Conservation (phyloP, 306 rosid genomes). For the Senna tora region DNA sequence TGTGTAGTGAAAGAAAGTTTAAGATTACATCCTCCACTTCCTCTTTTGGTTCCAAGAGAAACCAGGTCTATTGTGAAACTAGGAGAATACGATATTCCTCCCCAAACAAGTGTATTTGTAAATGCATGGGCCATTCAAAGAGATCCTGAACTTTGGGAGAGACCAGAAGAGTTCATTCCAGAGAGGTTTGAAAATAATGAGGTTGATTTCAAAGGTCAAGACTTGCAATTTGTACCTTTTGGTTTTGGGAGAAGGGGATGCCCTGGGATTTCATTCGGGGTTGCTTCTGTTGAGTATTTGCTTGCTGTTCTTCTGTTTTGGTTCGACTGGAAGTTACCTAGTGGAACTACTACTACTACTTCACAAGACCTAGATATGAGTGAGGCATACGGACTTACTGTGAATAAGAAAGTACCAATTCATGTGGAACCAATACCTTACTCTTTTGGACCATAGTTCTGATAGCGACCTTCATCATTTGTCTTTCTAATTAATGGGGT, state of each 20-base stretch:
- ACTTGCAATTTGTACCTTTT: conserved; percentile 1
- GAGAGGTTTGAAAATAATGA: conserved; percentile 21
- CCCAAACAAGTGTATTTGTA: conserved; percentile 19
- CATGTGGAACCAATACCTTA: conserved; percentile 30
- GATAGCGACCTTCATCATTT: background rate
- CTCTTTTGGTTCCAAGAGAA: conserved; percentile 44
- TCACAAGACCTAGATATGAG: conserved; percentile 38
- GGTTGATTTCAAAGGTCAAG: conserved; percentile 22
- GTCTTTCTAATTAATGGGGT: background rate
- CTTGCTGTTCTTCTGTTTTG: conserved; percentile 34
- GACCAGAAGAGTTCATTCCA: conserved; percentile 21
- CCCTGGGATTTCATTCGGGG: conserved; percentile 33
- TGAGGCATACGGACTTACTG: conserved; percentile 30
- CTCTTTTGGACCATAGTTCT: background rate
- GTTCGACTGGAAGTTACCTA: conserved; percentile 49
- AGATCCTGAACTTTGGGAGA: conserved; percentile 25
- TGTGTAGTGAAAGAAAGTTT: conserved; percentile 40
- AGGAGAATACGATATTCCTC: conserved; percentile 26
- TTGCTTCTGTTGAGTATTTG: background rate
- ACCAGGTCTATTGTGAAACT: background rate
- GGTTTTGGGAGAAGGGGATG: conserved; percentile 33
- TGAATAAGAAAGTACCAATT: conserved; percentile 44
- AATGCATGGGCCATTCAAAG: conserved; percentile 36
- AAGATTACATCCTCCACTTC: conserved; percentile 44
- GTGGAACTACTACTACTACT: background rate